A percentile compares a stretch with the other conserved stretches of the same genome.
These are phyloP conservation scores for Talaromyces sp. DNA, from an alignment of 2,329 filamentous ascomycete species.

Conservation along the genomic window DNA sequence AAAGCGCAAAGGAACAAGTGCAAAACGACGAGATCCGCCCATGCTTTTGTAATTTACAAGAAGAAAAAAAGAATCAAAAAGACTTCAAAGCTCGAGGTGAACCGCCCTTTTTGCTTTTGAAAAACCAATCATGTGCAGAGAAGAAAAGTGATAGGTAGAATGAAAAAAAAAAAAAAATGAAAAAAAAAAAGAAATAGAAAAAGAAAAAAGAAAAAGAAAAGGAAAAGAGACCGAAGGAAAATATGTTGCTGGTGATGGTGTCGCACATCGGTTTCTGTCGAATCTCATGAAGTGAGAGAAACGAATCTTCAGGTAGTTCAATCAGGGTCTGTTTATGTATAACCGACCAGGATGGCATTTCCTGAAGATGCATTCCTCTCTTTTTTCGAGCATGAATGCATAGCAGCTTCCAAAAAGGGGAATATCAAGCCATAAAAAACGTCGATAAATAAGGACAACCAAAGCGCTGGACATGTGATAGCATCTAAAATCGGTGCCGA, in stretches of 20 bases:
- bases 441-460: neutral
- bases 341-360: neutral
- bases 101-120: constrained; percentile 17
- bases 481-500: constrained; percentile 25
- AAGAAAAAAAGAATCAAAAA: constrained; percentile 13
- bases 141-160: constrained; percentile 9
- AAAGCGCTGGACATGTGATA: constrained; percentile 12
- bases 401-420: neutral
- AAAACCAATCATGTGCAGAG: constrained; percentile 19
- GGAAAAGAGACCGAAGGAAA: neutral
- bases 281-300: neutral
- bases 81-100: constrained; percentile 15
- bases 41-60: constrained; percentile 43
- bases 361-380: neutral
- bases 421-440: neutral
- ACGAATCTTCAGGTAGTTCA: neutral
- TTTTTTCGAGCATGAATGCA: neutral
- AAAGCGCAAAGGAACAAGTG: constrained; percentile 19
- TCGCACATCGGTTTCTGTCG: neutral
- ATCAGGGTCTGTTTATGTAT: too few species aligned
- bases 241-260: neutral
- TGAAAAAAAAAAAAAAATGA: neutral
- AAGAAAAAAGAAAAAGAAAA: neutral
- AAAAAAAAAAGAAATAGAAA: neutral
- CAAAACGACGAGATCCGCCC: constrained; percentile 31